Percentiles rank a stretch among this genome's conserved stretches.
phyloP scores from a whole-genome alignment of 2,329 filamentous ascomycete genomes.

The Blastomyces gilchristii region DNA sequence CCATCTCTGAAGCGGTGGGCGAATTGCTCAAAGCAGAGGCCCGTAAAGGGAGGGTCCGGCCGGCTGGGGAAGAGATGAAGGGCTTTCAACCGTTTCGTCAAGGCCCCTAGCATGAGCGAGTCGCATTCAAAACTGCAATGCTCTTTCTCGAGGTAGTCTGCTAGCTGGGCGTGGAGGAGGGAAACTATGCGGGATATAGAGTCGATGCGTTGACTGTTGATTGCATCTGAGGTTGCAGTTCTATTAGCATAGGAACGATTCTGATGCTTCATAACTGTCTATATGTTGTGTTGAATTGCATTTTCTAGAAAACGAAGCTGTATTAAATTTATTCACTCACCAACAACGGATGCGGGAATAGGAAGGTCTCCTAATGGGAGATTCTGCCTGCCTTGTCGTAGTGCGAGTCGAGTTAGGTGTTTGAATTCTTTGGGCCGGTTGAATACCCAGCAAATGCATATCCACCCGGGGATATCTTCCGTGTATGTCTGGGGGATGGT shows the following conservation, averaged over 20 bases:
- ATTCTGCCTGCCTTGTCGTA: slow-evolving; percentile 13
- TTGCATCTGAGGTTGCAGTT: slow-evolving; percentile 9
- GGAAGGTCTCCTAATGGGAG: slow-evolving; percentile 12
- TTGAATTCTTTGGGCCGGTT: slow-evolving; percentile 14
- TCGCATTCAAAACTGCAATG: slow-evolving; percentile 18
- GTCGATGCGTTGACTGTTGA: slow-evolving; percentile 13
- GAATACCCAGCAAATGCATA: slow-evolving; percentile 17
- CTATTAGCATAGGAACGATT: background rate
- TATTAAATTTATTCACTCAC: slow-evolving; percentile 7
- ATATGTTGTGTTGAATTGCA: background rate
- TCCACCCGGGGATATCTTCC: slow-evolving; percentile 14
- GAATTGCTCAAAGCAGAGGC: slow-evolving; percentile 16
- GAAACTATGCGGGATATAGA: slow-evolving; percentile 11
- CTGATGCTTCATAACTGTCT: background rate
- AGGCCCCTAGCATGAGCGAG: slow-evolving; percentile 14
- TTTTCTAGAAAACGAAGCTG: background rate
- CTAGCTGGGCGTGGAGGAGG: slow-evolving; percentile 13
- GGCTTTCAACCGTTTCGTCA: slow-evolving; percentile 14
- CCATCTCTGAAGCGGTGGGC: slow-evolving; percentile 14
- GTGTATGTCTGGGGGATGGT: slow-evolving; percentile 13
- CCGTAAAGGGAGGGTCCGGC: slow-evolving; percentile 14
- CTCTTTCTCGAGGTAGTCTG: slow-evolving; percentile 16
- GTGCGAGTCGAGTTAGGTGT: slow-evolving; percentile 12
- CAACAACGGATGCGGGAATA: slow-evolving; percentile 14
- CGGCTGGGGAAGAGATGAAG: slow-evolving; percentile 14